A percentile compares a stretch with the other conserved stretches of the same genome.
Evolutionary conservation across 208 protist genomes (phyloP).

Genomic region (Giardia duodenalis): DNA sequence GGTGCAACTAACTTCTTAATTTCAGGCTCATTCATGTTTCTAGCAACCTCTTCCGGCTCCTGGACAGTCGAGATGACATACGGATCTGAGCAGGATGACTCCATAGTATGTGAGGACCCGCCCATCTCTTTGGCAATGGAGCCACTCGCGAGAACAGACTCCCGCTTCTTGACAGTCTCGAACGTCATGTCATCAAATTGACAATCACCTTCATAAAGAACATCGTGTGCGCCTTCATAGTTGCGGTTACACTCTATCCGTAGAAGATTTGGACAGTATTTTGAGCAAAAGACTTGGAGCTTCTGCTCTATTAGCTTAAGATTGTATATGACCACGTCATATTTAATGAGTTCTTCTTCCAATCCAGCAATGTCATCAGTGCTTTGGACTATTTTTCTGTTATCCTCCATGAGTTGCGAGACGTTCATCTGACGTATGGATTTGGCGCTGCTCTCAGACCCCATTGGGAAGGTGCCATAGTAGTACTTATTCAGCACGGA

Average conservation of each 20-base stretch:
- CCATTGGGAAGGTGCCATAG: background rate
- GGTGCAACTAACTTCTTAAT: too few species aligned
- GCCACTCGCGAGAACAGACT: background rate
- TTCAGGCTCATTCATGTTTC: too few species aligned
- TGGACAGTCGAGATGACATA: too few species aligned
- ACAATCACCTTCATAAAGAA: background rate
- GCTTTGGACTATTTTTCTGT: background rate
- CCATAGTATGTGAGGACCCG: too few species aligned
- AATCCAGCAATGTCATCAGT: background rate
- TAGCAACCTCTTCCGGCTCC: too few species aligned
- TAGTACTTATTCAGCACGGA: conserved; percentile 1
- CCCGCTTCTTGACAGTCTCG: background rate
- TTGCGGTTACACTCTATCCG: background rate
- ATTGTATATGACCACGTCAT: background rate
- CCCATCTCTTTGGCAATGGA: too few species aligned
- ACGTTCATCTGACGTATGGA: background rate
- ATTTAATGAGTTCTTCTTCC: background rate
- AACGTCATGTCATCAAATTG: background rate
- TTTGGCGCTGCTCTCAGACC: background rate
- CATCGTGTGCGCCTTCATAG: background rate
- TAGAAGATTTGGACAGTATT: background rate
- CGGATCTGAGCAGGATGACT: too few species aligned
- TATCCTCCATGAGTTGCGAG: background rate
- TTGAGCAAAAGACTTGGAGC: background rate
- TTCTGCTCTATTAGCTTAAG: background rate